A percentile compares a stretch with the other conserved stretches of the same genome.
Evolutionary conservation across 2,329 filamentous ascomycete genomes (phyloP).

Genomic region (Phaeosphaeriaceae sp.): DNA sequence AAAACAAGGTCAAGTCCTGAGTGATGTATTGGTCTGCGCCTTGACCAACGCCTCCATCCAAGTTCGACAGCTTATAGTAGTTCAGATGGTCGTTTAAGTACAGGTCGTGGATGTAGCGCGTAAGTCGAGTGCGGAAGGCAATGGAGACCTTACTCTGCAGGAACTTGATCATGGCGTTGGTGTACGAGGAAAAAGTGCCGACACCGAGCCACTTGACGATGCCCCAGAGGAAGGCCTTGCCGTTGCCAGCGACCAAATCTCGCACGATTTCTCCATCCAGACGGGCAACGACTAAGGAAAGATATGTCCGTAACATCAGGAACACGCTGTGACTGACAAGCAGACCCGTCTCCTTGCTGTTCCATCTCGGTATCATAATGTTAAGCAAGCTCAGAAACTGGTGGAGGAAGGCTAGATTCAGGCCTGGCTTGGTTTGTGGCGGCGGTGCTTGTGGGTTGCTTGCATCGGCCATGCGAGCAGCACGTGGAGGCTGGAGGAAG

Average conservation of each 20-base stretch:
- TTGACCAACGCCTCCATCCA: slow-evolving; percentile 91
- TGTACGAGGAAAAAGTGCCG: slow-evolving; percentile 92
- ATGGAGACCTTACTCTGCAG: slow-evolving; percentile 98
- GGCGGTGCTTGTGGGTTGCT: slow-evolving; percentile 73
- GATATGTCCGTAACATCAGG: slow-evolving; percentile 87
- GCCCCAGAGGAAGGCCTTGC: slow-evolving; percentile 84
- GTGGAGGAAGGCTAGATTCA: slow-evolving; percentile 95
- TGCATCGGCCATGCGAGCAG: slow-evolving; percentile 76
- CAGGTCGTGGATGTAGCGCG: slow-evolving; percentile 94
- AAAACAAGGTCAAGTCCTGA: slow-evolving; percentile 94
- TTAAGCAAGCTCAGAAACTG: slow-evolving; percentile 95
- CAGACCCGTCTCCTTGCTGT: slow-evolving; percentile 92
- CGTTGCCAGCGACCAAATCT: slow-evolving; percentile 94
- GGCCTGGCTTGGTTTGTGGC: slow-evolving; percentile 86
- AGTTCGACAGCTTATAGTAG: slow-evolving; percentile 92
- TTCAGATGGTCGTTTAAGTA: slow-evolving; percentile 95
- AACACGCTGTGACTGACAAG: slow-evolving; percentile 89
- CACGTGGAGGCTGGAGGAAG: slow-evolving; percentile 88
- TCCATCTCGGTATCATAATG: slow-evolving; percentile 96
- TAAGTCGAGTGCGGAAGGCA: slow-evolving; percentile 92
- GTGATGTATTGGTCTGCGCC: slow-evolving; percentile 97
- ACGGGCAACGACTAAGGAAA: slow-evolving; percentile 90
- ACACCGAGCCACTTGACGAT: slow-evolving; percentile 95
- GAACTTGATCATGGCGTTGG: slow-evolving; percentile 99
- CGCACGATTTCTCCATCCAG: slow-evolving; percentile 95